These are phyloP conservation scores for Vaccinium vitisidaea DNA, from an alignment of 148 eudicot species.

Conservation along the genomic window DNA sequence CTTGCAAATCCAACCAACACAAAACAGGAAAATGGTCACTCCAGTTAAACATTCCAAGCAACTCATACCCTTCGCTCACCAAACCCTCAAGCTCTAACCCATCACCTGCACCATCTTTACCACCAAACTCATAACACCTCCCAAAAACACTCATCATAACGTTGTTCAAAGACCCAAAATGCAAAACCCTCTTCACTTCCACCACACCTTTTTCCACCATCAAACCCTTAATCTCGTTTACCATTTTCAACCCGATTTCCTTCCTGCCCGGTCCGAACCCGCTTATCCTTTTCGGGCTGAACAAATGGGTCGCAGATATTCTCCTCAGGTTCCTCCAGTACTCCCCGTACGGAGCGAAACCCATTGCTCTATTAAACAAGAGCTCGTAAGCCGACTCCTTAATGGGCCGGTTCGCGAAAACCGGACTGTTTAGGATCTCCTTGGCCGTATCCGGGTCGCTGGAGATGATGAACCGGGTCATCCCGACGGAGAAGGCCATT, in stretches of 20 bases:
- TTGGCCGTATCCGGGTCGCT: slow-evolving; percentile 69
- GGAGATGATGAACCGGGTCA: slow-evolving; percentile 66
- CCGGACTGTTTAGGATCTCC: slow-evolving; percentile 59
- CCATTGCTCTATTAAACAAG: slow-evolving; percentile 81
- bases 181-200: slow-evolving; percentile 50
- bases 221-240: slow-evolving; percentile 15
- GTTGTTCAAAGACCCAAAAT: slow-evolving; percentile 74
- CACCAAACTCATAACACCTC: slow-evolving; percentile 38
- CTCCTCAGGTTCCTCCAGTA: slow-evolving; percentile 82
- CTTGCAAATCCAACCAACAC: slow-evolving; percentile 74
- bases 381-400: slow-evolving; percentile 88
- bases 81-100: slow-evolving; percentile 45
- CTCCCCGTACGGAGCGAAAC: slow-evolving; percentile 86
- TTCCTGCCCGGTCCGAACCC: slow-evolving; percentile 37
- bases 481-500: slow-evolving; percentile 88
- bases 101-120: background rate
- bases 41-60: slow-evolving; percentile 84
- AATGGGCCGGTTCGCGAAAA: slow-evolving; percentile 79
- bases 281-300: slow-evolving; percentile 47
- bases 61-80: slow-evolving; percentile 82
- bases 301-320: slow-evolving; percentile 65
- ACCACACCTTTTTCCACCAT: slow-evolving; percentile 50
- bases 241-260: slow-evolving; percentile 51
- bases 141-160: slow-evolving; percentile 95
- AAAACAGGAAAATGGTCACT: slow-evolving; percentile 77